phyloP scores from a whole-genome alignment of 1,284 basidiomycete genomes.

The Irpex sp. region DNA sequence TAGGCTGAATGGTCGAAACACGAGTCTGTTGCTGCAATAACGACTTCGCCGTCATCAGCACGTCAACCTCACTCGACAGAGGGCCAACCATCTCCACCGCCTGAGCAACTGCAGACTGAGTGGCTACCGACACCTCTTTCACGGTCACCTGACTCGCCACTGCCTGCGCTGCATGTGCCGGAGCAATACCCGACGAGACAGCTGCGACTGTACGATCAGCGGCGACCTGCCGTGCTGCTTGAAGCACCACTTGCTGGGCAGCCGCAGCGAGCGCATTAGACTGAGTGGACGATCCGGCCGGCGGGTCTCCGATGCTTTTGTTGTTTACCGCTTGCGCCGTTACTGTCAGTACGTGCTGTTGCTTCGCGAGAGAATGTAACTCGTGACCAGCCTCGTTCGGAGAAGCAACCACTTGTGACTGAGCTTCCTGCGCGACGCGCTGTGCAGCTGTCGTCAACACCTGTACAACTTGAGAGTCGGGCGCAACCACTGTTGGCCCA shows the following conservation, averaged over 20 bases:
- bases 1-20: slow-evolving; percentile 4
- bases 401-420: slow-evolving; percentile 56
- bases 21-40: slow-evolving; percentile 47
- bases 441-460: slow-evolving; percentile 73
- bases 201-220: slow-evolving; percentile 48
- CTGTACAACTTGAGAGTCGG: slow-evolving; percentile 65
- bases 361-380: slow-evolving; percentile 67
- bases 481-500: slow-evolving; percentile 29
- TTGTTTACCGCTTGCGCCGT: slow-evolving; percentile 74
- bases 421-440: slow-evolving; percentile 69
- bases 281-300: slow-evolving; percentile 39
- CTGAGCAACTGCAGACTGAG: slow-evolving; percentile 67
- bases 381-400: slow-evolving; percentile 42
- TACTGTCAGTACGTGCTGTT: slow-evolving; percentile 74
- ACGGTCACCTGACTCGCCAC: slow-evolving; percentile 65
- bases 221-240: slow-evolving; percentile 69
- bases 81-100: slow-evolving; percentile 64
- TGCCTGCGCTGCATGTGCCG: slow-evolving; percentile 32
- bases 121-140: slow-evolving; percentile 72
- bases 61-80: slow-evolving; percentile 61
- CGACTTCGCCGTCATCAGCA: slow-evolving; percentile 62
- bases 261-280: slow-evolving; percentile 59
- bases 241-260: slow-evolving; percentile 73
- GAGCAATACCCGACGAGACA: slow-evolving; percentile 36
- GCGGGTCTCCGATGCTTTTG: slow-evolving; percentile 51